Base-by-base conservation (phyloP, 805 yeast species). In the Kuraishia capsulata region DNA sequence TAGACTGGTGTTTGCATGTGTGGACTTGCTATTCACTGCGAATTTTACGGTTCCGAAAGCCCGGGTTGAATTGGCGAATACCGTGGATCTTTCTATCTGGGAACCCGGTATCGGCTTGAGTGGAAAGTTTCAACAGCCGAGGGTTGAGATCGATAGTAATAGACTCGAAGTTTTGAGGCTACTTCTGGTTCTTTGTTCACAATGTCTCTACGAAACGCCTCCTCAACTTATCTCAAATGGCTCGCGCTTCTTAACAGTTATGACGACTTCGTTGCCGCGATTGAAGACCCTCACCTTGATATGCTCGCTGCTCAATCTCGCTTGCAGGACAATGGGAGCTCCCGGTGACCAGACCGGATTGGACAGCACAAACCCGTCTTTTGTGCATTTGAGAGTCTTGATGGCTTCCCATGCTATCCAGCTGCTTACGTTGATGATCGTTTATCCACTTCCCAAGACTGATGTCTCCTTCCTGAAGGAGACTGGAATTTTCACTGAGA, bases 51-150 rank as follows among this genome's bases (percentile, higher is more conserved):
- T 76, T 6, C 54, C 65, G 4, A 41, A 42, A 40, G 4, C 36
- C 41, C 2, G 18, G 35, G 17, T 41, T 32, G 32, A 21, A 11
- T 26, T 35, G 17, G 40, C 53, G 18, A 56, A 57, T 21, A 57
- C 60, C 5, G 45, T 54, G 3, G 68, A 68, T 19, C 59, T 57
- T 37, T 44, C 62, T 5, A 64, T 81, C 1, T 88, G 96, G 96
- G 94, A 84, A 48, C 76, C 82, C 3, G 96, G 96, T 4, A 68
- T 88, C 24, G 89, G 86, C 2, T 53, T 62, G 3, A 49, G 56
- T 2, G 56, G 44, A 4, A 38, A 38, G 5, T 48, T 41, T 32
- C 35, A 47, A 28, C 49, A 39, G 26, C 73, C 63, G 33, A 59
- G 52, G 14, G 59, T 71, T 1, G 59, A 62, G 18, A 50, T 75